Percentiles rank a stretch among this genome's conserved stretches.
Evolutionary conservation across 2,329 filamentous ascomycete genomes (phyloP).

Genomic region (Sporothrix phasma): DNA sequence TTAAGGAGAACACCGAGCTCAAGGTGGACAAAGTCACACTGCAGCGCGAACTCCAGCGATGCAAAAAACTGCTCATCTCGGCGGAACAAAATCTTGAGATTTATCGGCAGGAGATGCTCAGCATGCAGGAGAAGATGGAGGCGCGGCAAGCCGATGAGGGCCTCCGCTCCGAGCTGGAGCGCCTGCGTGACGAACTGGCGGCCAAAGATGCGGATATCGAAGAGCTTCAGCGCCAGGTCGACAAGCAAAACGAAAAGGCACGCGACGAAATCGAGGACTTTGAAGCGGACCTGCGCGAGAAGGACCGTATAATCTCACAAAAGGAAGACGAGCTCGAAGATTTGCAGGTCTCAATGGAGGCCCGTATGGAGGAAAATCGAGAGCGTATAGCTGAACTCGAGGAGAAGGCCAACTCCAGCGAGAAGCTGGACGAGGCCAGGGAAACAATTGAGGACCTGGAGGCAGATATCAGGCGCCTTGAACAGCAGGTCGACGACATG

Average conservation of each 20-base stretch:
- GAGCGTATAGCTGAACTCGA: constrained; percentile 45
- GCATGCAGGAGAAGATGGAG: constrained; percentile 74
- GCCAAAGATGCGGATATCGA: constrained; percentile 52
- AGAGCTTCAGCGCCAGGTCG: constrained; percentile 49
- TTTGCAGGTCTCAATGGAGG: constrained; percentile 44
- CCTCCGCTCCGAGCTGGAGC: constrained; percentile 51
- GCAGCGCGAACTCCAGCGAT: constrained; percentile 74
- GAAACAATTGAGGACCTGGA: constrained; percentile 52
- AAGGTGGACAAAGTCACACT: constrained; percentile 89
- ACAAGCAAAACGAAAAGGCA: constrained; percentile 52
- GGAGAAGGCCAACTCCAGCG: constrained; percentile 41
- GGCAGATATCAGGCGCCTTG: constrained; percentile 41
- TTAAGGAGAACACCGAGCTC: constrained; percentile 92
- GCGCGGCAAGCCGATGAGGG: constrained; percentile 63
- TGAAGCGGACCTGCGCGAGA: constrained; percentile 65
- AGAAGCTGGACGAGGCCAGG: constrained; percentile 46
- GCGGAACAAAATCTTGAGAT: constrained; percentile 81
- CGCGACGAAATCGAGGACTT: constrained; percentile 67
- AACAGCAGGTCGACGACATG: constrained; percentile 44
- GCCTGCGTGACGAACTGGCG: constrained; percentile 45
- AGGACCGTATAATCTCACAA: constrained; percentile 62
- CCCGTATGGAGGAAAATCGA: constrained; percentile 48
- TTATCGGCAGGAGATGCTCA: constrained; percentile 70
- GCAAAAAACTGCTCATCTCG: constrained; percentile 71
- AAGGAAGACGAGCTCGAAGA: constrained; percentile 57